Base-by-base conservation (phyloP, 2,329 filamentous ascomycete species). In the Phoma sp. region DNA sequence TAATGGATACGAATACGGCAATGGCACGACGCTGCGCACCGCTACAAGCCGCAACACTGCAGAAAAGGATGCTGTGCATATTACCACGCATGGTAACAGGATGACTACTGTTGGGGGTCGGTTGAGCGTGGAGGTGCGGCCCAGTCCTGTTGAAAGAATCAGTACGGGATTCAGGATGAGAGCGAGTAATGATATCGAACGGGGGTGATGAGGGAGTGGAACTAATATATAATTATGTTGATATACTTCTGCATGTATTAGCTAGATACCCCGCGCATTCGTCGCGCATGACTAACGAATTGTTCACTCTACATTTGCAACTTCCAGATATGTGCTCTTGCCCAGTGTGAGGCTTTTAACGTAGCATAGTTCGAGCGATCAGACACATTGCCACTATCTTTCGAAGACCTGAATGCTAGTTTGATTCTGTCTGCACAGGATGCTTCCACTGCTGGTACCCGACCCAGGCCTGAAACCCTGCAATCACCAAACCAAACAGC, bases 91-190 rank as follows among this genome's bases (percentile, higher is more conserved):
- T 29, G 52, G 51, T 2, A 33, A 33, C 13, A 11, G 32, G 14
- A 55, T 52, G 40, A 48, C 46, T 7, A 55, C 50, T 0, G 47
- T 57, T 1, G 52, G 43, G 40, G 58, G 58, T 7, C 55, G 64
- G 11, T 24, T 68, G 36, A 67, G 64, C 52, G 57, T 55, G 7
- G 63, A 65, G 42, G 53, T 59, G 4, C 54, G 64, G 42, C 58
- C 55, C 2, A 27, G 24, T 6, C 60, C 63, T 3, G 60, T 66
- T 4, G 69, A 71, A 48, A 64, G 69, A 37, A 48, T 64, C 3
- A 72, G 65, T 48, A 74, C 72, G 0, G 72, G 72, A 6, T 74
- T 74, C 44, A 60, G 66, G 24, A 69, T 74, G 43, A 60, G 72
- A 7, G 56, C 55, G 8, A 74, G 72, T 58, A 48, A 41, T 22